These are phyloP conservation scores for Neofusicoccum umdonicola DNA, from an alignment of 2,329 filamentous ascomycete genomes.

Conservation along the genomic window DNA sequence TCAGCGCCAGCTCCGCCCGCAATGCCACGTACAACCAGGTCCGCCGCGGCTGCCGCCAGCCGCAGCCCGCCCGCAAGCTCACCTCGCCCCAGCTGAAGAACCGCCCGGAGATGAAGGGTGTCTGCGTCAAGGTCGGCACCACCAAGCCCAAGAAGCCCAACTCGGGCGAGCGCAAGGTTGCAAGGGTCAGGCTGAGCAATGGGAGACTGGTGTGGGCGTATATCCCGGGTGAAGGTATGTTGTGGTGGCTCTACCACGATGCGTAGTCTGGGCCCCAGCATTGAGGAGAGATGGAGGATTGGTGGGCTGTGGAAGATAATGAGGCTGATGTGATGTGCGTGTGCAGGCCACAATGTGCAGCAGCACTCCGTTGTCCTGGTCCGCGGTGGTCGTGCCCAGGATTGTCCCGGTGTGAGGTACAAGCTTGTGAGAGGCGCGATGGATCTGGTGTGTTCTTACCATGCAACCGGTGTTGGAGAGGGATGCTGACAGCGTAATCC, in stretches of 20 bases:
- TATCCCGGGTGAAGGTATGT: constrained; percentile 83
- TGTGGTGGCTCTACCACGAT: neutral
- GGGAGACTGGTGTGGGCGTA: constrained; percentile 88
- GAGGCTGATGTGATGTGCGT: constrained; percentile 3
- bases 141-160: constrained; percentile 98
- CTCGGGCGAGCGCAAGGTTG: constrained; percentile 93
- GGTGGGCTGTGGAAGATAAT: constrained; percentile 4
- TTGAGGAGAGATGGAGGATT: neutral
- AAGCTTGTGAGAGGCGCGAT: constrained; percentile 86
- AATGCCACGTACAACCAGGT: constrained; percentile 53
- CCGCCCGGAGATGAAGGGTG: constrained; percentile 85
- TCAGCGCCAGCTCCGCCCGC: constrained; percentile 38
- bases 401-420: constrained; percentile 98
- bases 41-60: constrained; percentile 68
- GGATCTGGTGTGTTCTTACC: constrained; percentile 73
- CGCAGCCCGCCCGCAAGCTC: constrained; percentile 78
- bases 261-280: too few relatives aligned
- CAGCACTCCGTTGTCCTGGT: constrained; percentile 97
- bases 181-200: constrained; percentile 82
- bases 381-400: constrained; percentile 87
- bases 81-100: constrained; percentile 79
- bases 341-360: constrained; percentile 85
- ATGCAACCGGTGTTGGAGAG: neutral
- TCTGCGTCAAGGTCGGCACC: constrained; percentile 90
- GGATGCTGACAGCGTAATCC: constrained; percentile 24